Evolutionary conservation across 1,139 yeast genomes (phyloP).

Genomic region (Yamadazyma aaseri): DNA sequence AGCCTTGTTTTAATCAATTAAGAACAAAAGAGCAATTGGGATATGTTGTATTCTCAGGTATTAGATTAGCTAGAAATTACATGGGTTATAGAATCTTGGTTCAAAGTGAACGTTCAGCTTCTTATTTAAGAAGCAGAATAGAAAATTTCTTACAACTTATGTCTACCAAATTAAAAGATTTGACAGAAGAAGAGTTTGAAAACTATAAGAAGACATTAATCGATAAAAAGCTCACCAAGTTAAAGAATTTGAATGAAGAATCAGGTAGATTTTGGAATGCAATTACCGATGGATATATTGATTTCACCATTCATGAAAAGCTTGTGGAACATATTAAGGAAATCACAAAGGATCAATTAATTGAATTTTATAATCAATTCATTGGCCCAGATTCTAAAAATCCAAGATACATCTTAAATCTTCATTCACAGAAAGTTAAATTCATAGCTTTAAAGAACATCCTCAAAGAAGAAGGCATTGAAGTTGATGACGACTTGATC

Average conservation of each 20-base stretch:
- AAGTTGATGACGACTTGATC: conserved; percentile 21
- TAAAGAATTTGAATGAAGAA: conserved; percentile 79
- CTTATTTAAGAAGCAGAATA: conserved; percentile 75
- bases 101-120: conserved; percentile 80
- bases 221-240: conserved; percentile 63
- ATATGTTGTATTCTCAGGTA: conserved; percentile 81
- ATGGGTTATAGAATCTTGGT: conserved; percentile 76
- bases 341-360: conserved; percentile 57
- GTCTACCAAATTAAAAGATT: conserved; percentile 28
- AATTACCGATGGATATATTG: conserved; percentile 74
- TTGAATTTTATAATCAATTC: conserved; percentile 50
- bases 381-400: conserved; percentile 32
- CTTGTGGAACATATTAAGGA: conserved; percentile 57
- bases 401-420: conserved; percentile 60
- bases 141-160: conserved; percentile 55
- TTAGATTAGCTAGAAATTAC: conserved; percentile 66
- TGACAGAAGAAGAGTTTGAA: conserved; percentile 62
- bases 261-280: conserved; percentile 61
- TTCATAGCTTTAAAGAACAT: conserved; percentile 23
- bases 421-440: conserved; percentile 56
- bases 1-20: conserved; percentile 85
- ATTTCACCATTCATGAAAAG: conserved; percentile 57
- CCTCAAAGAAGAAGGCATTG: conserved; percentile 17
- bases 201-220: conserved; percentile 70
- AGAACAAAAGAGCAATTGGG: conserved; percentile 90